A percentile compares a stretch with the other conserved stretches of the same genome.
Evolutionary conservation across 1,284 basidiomycete species (phyloP).

Genomic region (Blastosporella zonata): DNA sequence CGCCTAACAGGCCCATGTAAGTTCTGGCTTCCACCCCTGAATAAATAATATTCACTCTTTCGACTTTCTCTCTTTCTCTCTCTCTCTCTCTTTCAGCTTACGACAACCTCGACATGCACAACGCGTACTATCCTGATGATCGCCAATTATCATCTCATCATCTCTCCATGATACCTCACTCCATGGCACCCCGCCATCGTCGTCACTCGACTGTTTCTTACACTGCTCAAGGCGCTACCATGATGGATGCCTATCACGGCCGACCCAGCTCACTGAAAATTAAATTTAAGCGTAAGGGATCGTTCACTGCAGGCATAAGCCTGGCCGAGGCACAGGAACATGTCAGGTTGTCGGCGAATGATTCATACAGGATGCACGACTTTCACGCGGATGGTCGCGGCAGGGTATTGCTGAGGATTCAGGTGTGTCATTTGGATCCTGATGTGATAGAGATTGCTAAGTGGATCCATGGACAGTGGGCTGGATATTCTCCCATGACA

Average conservation of each 20-base stretch:
- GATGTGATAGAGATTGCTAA: neutral
- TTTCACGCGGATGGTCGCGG: constrained; percentile 58
- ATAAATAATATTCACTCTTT: neutral
- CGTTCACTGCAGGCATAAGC: constrained; percentile 61
- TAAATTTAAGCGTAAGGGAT: constrained; percentile 73
- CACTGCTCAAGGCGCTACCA: constrained; percentile 33
- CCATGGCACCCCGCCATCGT: constrained; percentile 39
- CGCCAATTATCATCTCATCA: constrained; percentile 32
- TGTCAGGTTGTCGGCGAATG: constrained; percentile 54
- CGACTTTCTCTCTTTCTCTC: neutral
- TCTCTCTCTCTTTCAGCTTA: constrained; percentile 37
- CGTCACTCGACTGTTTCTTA: constrained; percentile 59
- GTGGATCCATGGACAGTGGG: constrained; percentile 47
- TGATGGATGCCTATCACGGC: constrained; percentile 39
- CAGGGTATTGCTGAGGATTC: constrained; percentile 59
- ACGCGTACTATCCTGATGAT: constrained; percentile 36
- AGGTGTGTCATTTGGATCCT: constrained; percentile 36
- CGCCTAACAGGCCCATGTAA: constrained; percentile 35
- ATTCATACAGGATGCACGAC: constrained; percentile 59
- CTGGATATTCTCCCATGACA: constrained; percentile 65
- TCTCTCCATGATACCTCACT: constrained; percentile 30
- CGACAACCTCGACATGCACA: constrained; percentile 41
- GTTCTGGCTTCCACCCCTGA: constrained; percentile 4
- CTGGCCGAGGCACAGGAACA: constrained; percentile 69
- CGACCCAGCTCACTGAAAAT: constrained; percentile 48